A percentile compares a stretch with the other conserved stretches of the same genome.
These are phyloP conservation scores for Nepenthes mirabilis DNA, from an alignment of 148 eudicot species.

Conservation along the genomic window DNA sequence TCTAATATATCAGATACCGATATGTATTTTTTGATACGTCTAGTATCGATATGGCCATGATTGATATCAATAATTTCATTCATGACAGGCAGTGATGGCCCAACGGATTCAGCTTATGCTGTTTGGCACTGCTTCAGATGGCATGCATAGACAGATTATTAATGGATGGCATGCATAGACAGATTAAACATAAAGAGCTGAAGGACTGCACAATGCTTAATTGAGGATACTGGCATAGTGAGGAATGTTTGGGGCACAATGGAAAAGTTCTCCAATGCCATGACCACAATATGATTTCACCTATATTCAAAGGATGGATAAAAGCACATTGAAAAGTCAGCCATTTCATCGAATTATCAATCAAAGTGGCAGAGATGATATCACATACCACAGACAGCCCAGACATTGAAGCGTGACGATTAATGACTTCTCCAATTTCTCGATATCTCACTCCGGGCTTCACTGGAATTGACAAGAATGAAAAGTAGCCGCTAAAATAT, in stretches of 20 bases:
- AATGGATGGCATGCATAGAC: no score
- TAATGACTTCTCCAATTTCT: slow-evolving; percentile 88
- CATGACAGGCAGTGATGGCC: no score
- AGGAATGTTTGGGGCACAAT: slow-evolving; percentile 98
- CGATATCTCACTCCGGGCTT: slow-evolving; percentile 95
- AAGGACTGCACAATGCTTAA: background rate
- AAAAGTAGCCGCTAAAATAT: background rate
- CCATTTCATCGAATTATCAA: background rate
- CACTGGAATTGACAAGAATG: slow-evolving; percentile 28
- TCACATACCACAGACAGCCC: slow-evolving; percentile 83
- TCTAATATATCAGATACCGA: no score
- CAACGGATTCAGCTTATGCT: no score
- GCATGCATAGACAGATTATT: no score
- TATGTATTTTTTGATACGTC: no score
- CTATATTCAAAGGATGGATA: slow-evolving; percentile 23
- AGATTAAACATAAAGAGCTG: no score
- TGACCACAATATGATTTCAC: slow-evolving; percentile 91
- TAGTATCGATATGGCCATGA: no score
- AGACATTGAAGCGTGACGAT: slow-evolving; percentile 89
- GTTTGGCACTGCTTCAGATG: no score
- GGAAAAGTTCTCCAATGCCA: slow-evolving; percentile 99
- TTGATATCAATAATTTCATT: no score
- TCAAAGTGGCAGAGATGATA: background rate
- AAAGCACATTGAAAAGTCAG: background rate
- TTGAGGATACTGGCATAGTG: slow-evolving; percentile 91